Evolutionary conservation across 495 filamentous ascomycete genomes (phyloP), one percentile per base, ranked within the genome.

Genomic region (Aspergillus conjunctus): DNA sequence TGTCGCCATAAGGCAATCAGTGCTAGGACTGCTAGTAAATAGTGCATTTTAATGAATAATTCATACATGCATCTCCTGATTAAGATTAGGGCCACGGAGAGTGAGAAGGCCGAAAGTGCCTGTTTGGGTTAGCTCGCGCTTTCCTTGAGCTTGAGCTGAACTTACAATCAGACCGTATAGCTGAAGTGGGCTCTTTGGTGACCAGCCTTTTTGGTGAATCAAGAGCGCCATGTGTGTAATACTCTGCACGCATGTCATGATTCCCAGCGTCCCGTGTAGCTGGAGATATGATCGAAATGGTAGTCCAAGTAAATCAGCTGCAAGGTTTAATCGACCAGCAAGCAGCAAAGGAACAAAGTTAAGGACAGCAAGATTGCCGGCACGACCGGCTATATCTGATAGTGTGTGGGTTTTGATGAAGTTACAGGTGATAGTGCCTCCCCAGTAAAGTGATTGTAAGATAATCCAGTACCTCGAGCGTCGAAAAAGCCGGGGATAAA

Each of bases 101-200:
- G 43, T 7, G 43, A 45, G 17, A 45, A 45, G 6, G 43, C 43
- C 43, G 43, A 45, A 5, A 45, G n/a, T 45, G 43, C 43, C 43
- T 45, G 17, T 7, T 15, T 45, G 7, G 7, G 43, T 45, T 45
- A 45, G 43, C 6, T 45, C n/a, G 5, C 8, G 43, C n/a, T 7
- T 8, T 15, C 8, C 6, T 45, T 6, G 6, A 45, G 7, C 43
- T 18, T 5, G 43, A 6, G 17, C 43, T 43, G 14, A 37, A 30
- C 58, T 60, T 58, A 63, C 60, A 22, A 63, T n/a, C 3, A 58
- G 33, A 11, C 60, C 54, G 54, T 58, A 63, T 34, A 63, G 17
- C 45, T 63, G 49, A 3, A 58, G 18, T 32, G 31, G 50, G 1
- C 33, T n/a, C 39, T 52, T 9, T 34, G 54, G 54, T 32, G 57